Base-by-base conservation (phyloP, 257 asterid genomes). In the Oldenlandia corymbosa region DNA sequence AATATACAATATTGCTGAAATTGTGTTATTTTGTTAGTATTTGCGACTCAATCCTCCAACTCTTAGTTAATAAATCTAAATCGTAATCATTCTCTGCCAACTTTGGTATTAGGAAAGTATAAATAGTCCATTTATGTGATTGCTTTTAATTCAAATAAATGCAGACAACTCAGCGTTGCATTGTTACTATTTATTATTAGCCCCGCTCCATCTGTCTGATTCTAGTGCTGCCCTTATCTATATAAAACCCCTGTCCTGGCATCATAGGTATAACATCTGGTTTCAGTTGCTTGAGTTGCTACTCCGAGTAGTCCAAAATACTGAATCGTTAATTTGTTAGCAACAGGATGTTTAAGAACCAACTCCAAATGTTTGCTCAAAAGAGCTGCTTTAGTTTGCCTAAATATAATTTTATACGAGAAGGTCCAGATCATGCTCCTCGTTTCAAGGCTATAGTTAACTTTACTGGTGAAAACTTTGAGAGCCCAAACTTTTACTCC, bases 391-490 rank as follows among this genome's bases (percentile, higher is more conserved):
- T 79, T 67, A 79, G 71, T 49, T 69, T 79, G 58, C 84, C 84
- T 16, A 72, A 74, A 23, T 79, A 75, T 53, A 53, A 75, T 42
- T 75, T 76, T 62, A 62, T 75, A 23, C 62, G 79, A 56, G 84
- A 79, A 72, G 84, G 84, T 62, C 84, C 84, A 26, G 84, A 79
- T 66, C 84, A 79, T 70, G 81, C 81, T 64, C 79, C 84, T 62
- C 50, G 76, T 52, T 79, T 79, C n/a, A 79, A 75, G 69, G 78
- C 84, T 26, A 65, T 75, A 17, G 84, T 79, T 59, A 75, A 79
- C 26, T 79, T 79, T 64, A 72, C 72, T 64, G 79, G 84, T 13
- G 84, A 79, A 49, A 60, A 59, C 11, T 79, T 79, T 64, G 81
- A 75, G 70, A 75, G 81, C 47, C 81, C 81, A 10, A 68, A 64